phyloP scores from a whole-genome alignment of 306 rosid species.

The Vigna trinervia region DNA sequence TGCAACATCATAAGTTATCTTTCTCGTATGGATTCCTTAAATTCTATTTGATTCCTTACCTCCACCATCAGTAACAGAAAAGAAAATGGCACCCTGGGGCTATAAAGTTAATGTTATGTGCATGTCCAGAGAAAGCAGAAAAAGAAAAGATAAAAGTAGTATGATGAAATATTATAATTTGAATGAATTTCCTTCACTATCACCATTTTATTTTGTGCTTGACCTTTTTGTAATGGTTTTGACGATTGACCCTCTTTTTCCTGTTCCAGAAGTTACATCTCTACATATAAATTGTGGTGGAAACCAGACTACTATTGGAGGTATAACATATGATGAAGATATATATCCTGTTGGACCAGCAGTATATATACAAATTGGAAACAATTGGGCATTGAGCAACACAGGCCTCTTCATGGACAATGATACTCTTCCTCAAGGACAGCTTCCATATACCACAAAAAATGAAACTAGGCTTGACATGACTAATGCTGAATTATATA shows the following conservation, averaged over 20 bases:
- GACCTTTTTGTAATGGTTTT: neutral
- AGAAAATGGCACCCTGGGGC: neutral
- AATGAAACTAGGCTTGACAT: conserved; percentile 30
- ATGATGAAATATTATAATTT: conserved; percentile 17
- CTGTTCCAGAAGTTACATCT: conserved; percentile 25
- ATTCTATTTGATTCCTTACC: conserved; percentile 8
- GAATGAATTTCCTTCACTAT: conserved; percentile 2
- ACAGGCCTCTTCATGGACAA: conserved; percentile 59
- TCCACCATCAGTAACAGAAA: neutral
- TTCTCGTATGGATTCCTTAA: neutral
- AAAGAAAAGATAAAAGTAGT: neutral
- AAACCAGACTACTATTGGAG: neutral
- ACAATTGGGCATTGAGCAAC: conserved; percentile 62
- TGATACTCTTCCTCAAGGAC: neutral
- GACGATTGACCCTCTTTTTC: neutral
- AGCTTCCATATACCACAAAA: neutral
- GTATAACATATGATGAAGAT: conserved; percentile 41
- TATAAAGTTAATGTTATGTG: neutral
- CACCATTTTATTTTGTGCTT: neutral
- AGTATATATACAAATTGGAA: neutral
- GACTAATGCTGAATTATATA: conserved; percentile 51
- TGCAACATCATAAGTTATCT: neutral
- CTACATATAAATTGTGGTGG: conserved; percentile 53
- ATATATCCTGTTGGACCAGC: conserved; percentile 11
- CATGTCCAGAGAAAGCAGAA: neutral